Conservation (phyloP, 2,329 filamentous ascomycete genomes). For the Didymellaceae sp. region DNA sequence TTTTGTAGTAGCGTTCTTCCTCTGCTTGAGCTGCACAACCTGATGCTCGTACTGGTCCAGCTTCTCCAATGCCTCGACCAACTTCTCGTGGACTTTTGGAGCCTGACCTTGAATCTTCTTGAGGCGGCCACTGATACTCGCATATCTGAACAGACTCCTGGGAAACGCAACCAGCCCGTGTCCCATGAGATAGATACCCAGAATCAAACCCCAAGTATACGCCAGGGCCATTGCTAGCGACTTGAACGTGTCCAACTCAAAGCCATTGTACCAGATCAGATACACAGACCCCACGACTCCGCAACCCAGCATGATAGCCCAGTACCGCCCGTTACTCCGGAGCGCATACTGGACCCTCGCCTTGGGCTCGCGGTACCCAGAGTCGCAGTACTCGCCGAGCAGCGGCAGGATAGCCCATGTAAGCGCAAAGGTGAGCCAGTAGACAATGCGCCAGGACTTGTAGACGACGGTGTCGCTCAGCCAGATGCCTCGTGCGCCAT, state of each 20-base stretch:
- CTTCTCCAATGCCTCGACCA: slow-evolving; percentile 81
- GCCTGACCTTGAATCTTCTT: slow-evolving; percentile 79
- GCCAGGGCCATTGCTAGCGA: slow-evolving; percentile 88
- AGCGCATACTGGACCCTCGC: slow-evolving; percentile 84
- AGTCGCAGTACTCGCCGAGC: slow-evolving; percentile 92
- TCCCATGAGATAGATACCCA: slow-evolving; percentile 97
- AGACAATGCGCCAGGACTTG: slow-evolving; percentile 92
- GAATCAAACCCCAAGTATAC: slow-evolving; percentile 88
- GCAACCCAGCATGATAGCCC: slow-evolving; percentile 76
- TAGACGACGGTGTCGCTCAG: slow-evolving; percentile 78
- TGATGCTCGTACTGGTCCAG: slow-evolving; percentile 83
- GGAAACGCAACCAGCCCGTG: slow-evolving; percentile 94
- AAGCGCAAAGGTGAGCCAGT: slow-evolving; percentile 94
- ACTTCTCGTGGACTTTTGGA: slow-evolving; percentile 81
- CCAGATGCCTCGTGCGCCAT: slow-evolving; percentile 81
- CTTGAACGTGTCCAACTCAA: slow-evolving; percentile 76
- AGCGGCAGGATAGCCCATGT: slow-evolving; percentile 96
- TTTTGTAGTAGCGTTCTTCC: slow-evolving; percentile 78
- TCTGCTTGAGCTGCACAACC: slow-evolving; percentile 76
- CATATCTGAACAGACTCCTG: slow-evolving; percentile 77
- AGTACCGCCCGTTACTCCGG: slow-evolving; percentile 85
- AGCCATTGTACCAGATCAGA: slow-evolving; percentile 78
- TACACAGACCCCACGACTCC: slow-evolving; percentile 79
- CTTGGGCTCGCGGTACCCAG: slow-evolving; percentile 87
- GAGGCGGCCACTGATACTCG: slow-evolving; percentile 76